phyloP scores from a whole-genome alignment of 2,329 filamentous ascomycete species.

The Ophiocordyceps camponoti-saundersi region DNA sequence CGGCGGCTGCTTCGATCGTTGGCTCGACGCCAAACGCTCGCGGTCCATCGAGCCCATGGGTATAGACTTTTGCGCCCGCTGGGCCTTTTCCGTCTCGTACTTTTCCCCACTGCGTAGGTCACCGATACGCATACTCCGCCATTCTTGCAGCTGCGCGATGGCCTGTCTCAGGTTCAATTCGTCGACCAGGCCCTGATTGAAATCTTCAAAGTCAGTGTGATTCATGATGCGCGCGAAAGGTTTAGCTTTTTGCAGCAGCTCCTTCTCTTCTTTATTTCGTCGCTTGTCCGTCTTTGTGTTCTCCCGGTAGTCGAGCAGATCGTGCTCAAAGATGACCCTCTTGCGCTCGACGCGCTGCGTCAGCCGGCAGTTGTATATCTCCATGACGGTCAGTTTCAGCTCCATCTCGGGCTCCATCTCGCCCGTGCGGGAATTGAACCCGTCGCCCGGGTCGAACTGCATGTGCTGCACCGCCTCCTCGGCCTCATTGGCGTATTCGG shows the following conservation, averaged over 20 bases:
- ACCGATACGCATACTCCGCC: slow-evolving; percentile 70
- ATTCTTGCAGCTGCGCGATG: slow-evolving; percentile 82
- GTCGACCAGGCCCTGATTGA: slow-evolving; percentile 72
- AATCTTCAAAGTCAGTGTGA: slow-evolving; percentile 70
- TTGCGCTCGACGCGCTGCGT: slow-evolving; percentile 88
- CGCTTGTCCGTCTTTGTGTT: slow-evolving; percentile 86
- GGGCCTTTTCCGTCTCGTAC: slow-evolving; percentile 77
- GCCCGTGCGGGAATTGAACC: slow-evolving; percentile 67
- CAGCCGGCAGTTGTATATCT: slow-evolving; percentile 87
- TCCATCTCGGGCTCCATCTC: slow-evolving; percentile 92
- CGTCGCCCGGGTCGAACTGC: slow-evolving; percentile 94
- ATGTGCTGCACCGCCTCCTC: slow-evolving; percentile 97
- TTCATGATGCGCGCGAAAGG: slow-evolving; percentile 97
- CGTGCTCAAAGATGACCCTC: slow-evolving; percentile 92
- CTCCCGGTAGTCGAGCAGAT: slow-evolving; percentile 81
- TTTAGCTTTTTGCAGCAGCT: slow-evolving; percentile 82
- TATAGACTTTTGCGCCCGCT: slow-evolving; percentile 49
- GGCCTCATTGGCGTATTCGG: slow-evolving; percentile 91
- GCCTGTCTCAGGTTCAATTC: slow-evolving; percentile 85
- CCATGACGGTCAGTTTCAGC: slow-evolving; percentile 93
- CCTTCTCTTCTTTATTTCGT: slow-evolving; percentile 85
- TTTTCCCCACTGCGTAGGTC: slow-evolving; percentile 78
- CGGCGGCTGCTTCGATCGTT: slow-evolving; percentile 49
- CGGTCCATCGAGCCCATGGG: slow-evolving; percentile 74
- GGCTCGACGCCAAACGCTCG: slow-evolving; percentile 53